These are phyloP conservation scores for Rhizopogon roseolus DNA, from an alignment of 768 basidiomycete species.

Conservation along the genomic window DNA sequence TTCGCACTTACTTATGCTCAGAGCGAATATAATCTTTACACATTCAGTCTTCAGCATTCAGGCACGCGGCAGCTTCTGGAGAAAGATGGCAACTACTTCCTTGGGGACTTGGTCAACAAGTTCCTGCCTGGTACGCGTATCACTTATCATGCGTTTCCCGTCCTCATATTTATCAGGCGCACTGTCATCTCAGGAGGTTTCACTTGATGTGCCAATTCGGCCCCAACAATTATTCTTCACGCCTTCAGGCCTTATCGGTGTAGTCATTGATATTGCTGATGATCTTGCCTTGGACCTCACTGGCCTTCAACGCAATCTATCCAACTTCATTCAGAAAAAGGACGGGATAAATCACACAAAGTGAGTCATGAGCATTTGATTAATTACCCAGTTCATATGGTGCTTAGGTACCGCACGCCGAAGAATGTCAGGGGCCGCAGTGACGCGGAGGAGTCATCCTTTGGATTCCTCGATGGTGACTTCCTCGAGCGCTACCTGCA, in stretches of 20 bases:
- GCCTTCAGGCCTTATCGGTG: constrained; percentile 72
- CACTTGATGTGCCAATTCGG: constrained; percentile 35
- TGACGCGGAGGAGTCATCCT: constrained; percentile 51
- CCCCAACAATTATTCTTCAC: constrained; percentile 74
- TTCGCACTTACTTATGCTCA: constrained; percentile 25
- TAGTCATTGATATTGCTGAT: constrained; percentile 57
- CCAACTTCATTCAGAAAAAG: constrained; percentile 41
- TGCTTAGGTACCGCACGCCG: constrained; percentile 64
- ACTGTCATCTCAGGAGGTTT: constrained; percentile 40
- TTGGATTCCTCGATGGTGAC: constrained; percentile 87
- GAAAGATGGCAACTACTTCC: constrained; percentile 63
- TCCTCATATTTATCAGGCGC: constrained; percentile 40
- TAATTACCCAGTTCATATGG: constrained; percentile 1
- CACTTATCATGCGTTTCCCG: background rate
- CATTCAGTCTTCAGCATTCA: constrained; percentile 47
- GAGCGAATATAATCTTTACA: constrained; percentile 65
- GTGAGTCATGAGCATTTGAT: constrained; percentile 31
- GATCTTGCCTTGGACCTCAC: constrained; percentile 56
- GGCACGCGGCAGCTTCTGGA: constrained; percentile 46
- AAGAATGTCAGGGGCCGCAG: constrained; percentile 49
- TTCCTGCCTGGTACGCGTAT: constrained; percentile 55
- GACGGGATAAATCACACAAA: constrained; percentile 58
- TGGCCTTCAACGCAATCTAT: constrained; percentile 72
- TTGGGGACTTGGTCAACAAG: constrained; percentile 76
- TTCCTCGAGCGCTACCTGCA: constrained; percentile 68